Evolutionary conservation across 805 yeast genomes (phyloP).

Genomic region (Ogataea philodendri): DNA sequence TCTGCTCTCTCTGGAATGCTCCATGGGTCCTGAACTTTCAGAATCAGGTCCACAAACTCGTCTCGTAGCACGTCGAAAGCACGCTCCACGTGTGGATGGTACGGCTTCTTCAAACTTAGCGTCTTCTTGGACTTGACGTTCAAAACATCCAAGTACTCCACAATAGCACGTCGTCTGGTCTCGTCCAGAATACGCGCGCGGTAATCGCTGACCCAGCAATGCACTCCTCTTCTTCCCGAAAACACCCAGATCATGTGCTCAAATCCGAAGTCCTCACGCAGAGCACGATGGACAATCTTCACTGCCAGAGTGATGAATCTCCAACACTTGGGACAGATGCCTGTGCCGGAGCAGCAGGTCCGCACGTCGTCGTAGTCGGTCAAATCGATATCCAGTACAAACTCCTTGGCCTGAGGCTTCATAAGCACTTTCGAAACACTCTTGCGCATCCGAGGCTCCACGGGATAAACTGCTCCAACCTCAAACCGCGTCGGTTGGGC

Average conservation of each 20-base stretch:
- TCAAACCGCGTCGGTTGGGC: conserved; percentile 90
- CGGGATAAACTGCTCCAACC: conserved; percentile 86
- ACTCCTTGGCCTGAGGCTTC: conserved; percentile 80
- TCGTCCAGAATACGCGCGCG: conserved; percentile 78
- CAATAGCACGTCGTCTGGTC: conserved; percentile 67
- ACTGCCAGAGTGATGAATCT: conserved; percentile 83
- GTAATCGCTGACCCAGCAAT: conserved; percentile 94
- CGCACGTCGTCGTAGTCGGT: conserved; percentile 93
- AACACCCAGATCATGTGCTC: conserved; percentile 88
- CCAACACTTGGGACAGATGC: conserved; percentile 91
- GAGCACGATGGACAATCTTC: conserved; percentile 64
- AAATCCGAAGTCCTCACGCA: conserved; percentile 88
- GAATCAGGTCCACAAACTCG: conserved; percentile 61
- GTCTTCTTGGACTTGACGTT: conserved; percentile 48
- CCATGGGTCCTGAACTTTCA: conserved; percentile 91
- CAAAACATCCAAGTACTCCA: conserved; percentile 80
- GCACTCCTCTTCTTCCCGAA: conserved; percentile 98
- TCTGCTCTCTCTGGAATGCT: conserved; percentile 48
- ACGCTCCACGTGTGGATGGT: conserved; percentile 83
- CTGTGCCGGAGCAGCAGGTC: conserved; percentile 87
- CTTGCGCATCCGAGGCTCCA: conserved; percentile 84
- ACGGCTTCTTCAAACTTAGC: conserved; percentile 66
- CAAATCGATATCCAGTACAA: conserved; percentile 95
- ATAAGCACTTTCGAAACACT: conserved; percentile 70
- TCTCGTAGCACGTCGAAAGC: conserved; percentile 65